These are phyloP conservation scores for Hypoxylon sp. DNA, from an alignment of 2,329 filamentous ascomycete genomes.

Conservation along the genomic window DNA sequence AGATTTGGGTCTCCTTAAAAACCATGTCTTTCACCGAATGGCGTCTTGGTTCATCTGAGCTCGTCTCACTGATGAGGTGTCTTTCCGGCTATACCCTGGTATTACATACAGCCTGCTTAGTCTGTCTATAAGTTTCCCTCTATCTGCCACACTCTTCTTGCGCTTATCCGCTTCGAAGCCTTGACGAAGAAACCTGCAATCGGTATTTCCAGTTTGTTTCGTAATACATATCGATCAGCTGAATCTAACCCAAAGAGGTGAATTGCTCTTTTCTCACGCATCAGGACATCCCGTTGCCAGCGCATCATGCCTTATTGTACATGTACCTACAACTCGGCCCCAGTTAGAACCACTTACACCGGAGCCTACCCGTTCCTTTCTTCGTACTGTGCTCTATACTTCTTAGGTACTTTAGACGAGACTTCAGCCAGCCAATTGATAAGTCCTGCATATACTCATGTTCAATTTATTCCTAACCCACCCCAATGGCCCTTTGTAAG, in stretches of 20 bases:
- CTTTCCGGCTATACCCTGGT: conserved; percentile 22
- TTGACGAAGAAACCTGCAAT: conserved; percentile 28
- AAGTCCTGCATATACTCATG: conserved; percentile 11
- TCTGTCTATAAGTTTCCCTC: conserved; percentile 6
- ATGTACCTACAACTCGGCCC: conserved; percentile 39
- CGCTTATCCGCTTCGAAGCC: conserved; percentile 31
- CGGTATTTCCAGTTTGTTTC: conserved; percentile 33
- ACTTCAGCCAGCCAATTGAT: conserved; percentile 3
- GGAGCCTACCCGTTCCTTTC: conserved; percentile 20
- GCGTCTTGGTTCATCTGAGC: conserved; percentile 15
- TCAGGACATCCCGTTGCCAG: conserved; percentile 40
- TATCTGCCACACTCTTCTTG: conserved; percentile 15
- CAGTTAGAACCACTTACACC: conserved; percentile 32
- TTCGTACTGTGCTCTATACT: conserved; percentile 6
- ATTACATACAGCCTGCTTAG: conserved; percentile 4
- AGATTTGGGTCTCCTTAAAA: conserved; percentile 16
- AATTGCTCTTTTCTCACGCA: conserved; percentile 43
- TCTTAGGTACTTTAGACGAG: not conserved
- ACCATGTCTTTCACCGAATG: conserved; percentile 41
- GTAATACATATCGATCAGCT: conserved; percentile 43
- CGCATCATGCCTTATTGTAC: conserved; percentile 45
- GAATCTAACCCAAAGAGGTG: conserved; percentile 42
- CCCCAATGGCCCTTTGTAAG: conserved; percentile 27
- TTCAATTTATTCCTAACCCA: conserved; percentile 15
- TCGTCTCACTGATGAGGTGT: conserved; percentile 27